phyloP scores from a whole-genome alignment of 306 rosid genomes.

The Vigna reflexopilosa region DNA sequence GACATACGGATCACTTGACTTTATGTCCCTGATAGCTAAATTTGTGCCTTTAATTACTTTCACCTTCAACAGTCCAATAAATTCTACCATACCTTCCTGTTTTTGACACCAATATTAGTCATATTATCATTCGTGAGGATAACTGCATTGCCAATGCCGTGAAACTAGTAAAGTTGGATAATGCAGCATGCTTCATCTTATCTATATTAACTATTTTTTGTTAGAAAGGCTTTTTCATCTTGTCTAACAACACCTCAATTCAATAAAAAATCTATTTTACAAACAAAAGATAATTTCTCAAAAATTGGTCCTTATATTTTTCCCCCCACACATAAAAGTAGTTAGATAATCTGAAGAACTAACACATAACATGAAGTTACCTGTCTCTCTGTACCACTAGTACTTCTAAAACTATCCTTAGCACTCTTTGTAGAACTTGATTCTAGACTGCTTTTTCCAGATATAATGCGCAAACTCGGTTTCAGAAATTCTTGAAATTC shows the following conservation, averaged over 20 bases:
- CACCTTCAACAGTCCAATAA: constrained; percentile 90
- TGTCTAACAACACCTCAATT: constrained; percentile 32
- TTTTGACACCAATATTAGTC: constrained; percentile 53
- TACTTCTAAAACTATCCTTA: constrained; percentile 64
- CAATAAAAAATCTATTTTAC: constrained; percentile 27
- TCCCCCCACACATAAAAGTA: constrained; percentile 31
- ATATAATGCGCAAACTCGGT: constrained; percentile 91
- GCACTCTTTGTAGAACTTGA: constrained; percentile 65
- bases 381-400: constrained; percentile 59
- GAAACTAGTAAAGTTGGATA: constrained; percentile 39
- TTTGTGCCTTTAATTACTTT: constrained; percentile 85
- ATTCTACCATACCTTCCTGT: constrained; percentile 96
- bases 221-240: constrained; percentile 21
- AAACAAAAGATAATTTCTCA: constrained; percentile 17
- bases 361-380: constrained; percentile 52
- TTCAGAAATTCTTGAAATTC: constrained; percentile 91
- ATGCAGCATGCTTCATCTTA: constrained; percentile 41
- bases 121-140: constrained; percentile 34
- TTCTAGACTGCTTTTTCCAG: constrained; percentile 57
- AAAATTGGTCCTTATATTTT: constrained; percentile 35
- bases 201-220: constrained; percentile 38
- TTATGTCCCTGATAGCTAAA: constrained; percentile 96
- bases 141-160: constrained; percentile 32
- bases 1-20: constrained; percentile 97
- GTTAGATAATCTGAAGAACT: constrained; percentile 42